phyloP scores from a whole-genome alignment of 306 rosid genomes.

The Senna siamea region DNA sequence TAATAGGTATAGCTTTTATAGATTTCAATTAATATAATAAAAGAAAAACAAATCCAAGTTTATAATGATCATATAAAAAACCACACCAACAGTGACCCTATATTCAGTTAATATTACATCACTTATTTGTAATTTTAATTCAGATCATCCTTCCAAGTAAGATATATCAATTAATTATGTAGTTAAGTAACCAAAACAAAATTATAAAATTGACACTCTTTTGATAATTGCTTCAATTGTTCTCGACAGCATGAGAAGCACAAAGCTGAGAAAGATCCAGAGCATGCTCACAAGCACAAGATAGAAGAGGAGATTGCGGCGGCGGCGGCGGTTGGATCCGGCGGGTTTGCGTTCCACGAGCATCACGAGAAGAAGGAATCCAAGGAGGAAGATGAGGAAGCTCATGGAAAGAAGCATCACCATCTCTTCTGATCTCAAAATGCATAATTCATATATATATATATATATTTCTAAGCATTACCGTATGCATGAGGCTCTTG shows the following conservation, averaged over 20 bases:
- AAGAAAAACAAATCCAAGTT: not conserved
- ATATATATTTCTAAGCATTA: not conserved
- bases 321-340: conserved; percentile 53
- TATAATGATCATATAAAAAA: not conserved
- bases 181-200: no score
- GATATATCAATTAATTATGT: not conserved
- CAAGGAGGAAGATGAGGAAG: conserved; percentile 62
- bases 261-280: conserved; percentile 54
- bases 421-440: conserved; percentile 54
- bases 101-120: no score
- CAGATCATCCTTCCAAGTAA: not conserved
- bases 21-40: no score
- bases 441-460: no score
- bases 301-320: conserved; percentile 71
- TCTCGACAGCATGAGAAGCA: conserved; percentile 70
- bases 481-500: not conserved
- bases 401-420: conserved; percentile 71
- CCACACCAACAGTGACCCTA: not conserved
- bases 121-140: not conserved
- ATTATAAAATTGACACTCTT: not conserved
- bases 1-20: no score
- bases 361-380: conserved; percentile 71
- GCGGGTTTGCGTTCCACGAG: conserved; percentile 78
- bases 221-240: not conserved
- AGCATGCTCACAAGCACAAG: conserved; percentile 69